Base-by-base conservation (phyloP, 208 protist species). In the Leishmania lainsoni region DNA sequence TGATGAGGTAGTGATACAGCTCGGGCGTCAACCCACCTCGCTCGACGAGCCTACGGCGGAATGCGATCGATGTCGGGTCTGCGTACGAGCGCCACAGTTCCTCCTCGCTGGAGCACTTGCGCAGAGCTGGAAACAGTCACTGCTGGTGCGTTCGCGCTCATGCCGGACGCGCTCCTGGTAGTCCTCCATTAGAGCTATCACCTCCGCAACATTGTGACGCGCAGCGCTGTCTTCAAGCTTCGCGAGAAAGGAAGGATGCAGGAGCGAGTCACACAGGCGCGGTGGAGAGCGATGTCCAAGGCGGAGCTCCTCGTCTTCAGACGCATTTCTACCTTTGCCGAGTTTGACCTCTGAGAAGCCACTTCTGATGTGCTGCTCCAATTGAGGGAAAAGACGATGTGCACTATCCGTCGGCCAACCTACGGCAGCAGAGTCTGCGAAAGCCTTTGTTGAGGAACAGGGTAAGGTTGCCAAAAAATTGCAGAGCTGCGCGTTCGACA, bases 1-100 rank as follows among this genome's bases (percentile, higher is more conserved):
- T 85, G 75, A 98, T 89, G 14, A 98, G 76, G 83, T 98, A 98
- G 82, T 98, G 94, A 76, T 98, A 98, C 80, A 98, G 81, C 90
- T 98, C 93, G 0, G 94, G 81, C 51, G 94, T 93, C 5, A 96
- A 81, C 10, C 92, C 92, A 48, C 91, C 91, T 29, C 90, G 81
- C 35, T 94, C 84, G 45, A 97, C 61, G 26, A 79, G 42, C n/a
- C 72, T 73, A 3, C 81, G 72, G 29, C 94, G 89, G 88, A 93
- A 96, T 14, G 83, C 85, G 39, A 77, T 51, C 8, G 90, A 87
- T 42, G 88, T 89, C 17, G 89, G 76, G 77, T 97, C 93, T 3
- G 79, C 52, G 71, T 79, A 89, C 80, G 86, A 74, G 14, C 81
- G 83, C 93, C 94, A 97, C 29, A 97, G 75, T 63, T 93, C 87